These are phyloP conservation scores for Colletotrichum sansevieriae DNA, from an alignment of 2,329 filamentous ascomycete species.

Conservation along the genomic window DNA sequence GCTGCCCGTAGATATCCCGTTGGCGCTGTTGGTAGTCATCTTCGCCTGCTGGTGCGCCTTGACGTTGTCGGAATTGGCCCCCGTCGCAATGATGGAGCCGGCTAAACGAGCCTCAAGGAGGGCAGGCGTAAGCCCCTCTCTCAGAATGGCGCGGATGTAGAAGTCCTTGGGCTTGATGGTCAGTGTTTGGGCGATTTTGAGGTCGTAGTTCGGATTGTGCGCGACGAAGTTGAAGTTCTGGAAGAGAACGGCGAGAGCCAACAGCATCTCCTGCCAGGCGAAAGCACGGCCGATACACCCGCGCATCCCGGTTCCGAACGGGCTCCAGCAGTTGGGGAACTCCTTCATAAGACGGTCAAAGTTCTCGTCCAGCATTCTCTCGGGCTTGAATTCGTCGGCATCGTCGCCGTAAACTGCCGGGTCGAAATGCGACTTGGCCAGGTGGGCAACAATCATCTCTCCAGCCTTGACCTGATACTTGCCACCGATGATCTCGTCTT, in stretches of 20 bases:
- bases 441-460: slow-evolving; percentile 58
- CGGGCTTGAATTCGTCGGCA: slow-evolving; percentile 69
- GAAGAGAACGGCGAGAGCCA: slow-evolving; percentile 66
- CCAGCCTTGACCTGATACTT: slow-evolving; percentile 65
- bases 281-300: slow-evolving; percentile 67
- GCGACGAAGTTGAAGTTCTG: slow-evolving; percentile 76
- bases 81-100: slow-evolving; percentile 46
- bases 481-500: slow-evolving; percentile 62
- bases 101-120: slow-evolving; percentile 61
- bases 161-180: slow-evolving; percentile 73
- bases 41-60: background rate
- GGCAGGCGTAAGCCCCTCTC: slow-evolving; percentile 55
- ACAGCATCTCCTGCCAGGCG: slow-evolving; percentile 65
- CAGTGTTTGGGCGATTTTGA: slow-evolving; percentile 66
- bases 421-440: slow-evolving; percentile 66
- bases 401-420: slow-evolving; percentile 68
- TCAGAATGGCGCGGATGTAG: slow-evolving; percentile 67
- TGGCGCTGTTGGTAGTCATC: background rate
- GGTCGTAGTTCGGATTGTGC: slow-evolving; percentile 68
- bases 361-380: slow-evolving; percentile 71
- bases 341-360: slow-evolving; percentile 53
- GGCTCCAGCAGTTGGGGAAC: slow-evolving; percentile 59
- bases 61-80: slow-evolving; percentile 3
- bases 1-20: slow-evolving; percentile 43
- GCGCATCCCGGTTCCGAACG: slow-evolving; percentile 66